Conservation (phyloP, 225 moss, liverwort and hornwort genomes). For the Marchantia polymorpha region DNA sequence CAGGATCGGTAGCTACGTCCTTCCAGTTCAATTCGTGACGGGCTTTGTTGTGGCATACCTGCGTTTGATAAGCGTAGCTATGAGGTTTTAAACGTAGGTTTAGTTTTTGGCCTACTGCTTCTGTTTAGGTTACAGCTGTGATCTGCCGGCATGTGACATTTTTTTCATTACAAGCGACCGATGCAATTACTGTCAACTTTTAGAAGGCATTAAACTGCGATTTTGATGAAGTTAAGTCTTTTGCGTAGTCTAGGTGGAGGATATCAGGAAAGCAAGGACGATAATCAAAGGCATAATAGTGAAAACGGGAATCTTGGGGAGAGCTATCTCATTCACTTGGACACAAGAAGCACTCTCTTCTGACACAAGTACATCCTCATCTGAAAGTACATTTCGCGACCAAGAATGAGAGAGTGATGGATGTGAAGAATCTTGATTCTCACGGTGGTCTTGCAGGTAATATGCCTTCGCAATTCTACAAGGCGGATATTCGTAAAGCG, state of each 20-base stretch:
- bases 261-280: constrained; percentile 49
- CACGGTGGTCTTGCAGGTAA: constrained; percentile 67
- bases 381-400: constrained; percentile 81
- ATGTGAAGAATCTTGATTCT: constrained; percentile 67
- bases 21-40: background rate
- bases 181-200: background rate
- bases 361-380: constrained; percentile 46
- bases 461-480: constrained; percentile 80
- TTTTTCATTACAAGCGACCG: background rate
- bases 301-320: constrained; percentile 64
- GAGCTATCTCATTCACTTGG: constrained; percentile 61
- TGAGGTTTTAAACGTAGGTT: background rate
- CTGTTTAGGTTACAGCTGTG: background rate
- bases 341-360: constrained; percentile 26
- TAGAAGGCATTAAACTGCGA: background rate
- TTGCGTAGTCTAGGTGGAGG: constrained; percentile 33
- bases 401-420: constrained; percentile 86
- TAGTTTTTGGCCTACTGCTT: background rate
- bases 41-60: constrained; percentile 1
- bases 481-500: constrained; percentile 93
- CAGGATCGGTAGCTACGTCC: background rate
- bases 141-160: background rate
- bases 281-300: constrained; percentile 41
- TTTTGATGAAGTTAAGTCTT: background rate
- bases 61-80: background rate